Evolutionary conservation across 208 protist species (phyloP), one percentile per base, ranked within the genome.

Genomic region (Leishmania tropica): DNA sequence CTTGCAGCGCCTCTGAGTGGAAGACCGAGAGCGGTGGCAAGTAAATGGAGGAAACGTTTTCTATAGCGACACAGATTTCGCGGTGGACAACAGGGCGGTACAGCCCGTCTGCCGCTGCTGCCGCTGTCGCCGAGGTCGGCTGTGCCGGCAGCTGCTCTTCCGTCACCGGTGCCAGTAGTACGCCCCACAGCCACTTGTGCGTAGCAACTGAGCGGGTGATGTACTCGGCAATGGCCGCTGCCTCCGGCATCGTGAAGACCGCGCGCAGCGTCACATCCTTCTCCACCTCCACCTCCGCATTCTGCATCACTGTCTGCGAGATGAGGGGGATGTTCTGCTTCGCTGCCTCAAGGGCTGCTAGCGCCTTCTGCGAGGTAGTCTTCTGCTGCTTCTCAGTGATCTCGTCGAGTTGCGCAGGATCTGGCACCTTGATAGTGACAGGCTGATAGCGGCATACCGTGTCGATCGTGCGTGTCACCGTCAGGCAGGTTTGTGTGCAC

Each of bases 181-280:
- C 65, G 19, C 67, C 81, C 84, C 93, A 93, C 75, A 97, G 87
- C 19, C 87, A 81, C 83, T 90, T 94, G 76, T 97, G 94, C 74
- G 60, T 85, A n/a, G 92, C 75, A 2, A 85, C 82, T 7, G 92
- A 92, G n/a, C 79, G 71, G 24, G 87, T 90, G 53, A 97, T 81
- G 74, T 88, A 94, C 45, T 93, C 85, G 31, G 94, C 85, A 51
- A 96, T 80, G 0, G 77, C 58, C 48, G 89, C 88, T 28, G 87
- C 89, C 83, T 95, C 92, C 7, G 80, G 68, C 48, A 90, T 75
- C 28, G 87, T 88, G 77, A 95, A 94, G 79, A 93, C 85, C n/a
- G 91, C 85, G 24, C 88, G 88, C 67, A 94, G 83, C 67, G 64
- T 77, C n/a, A 94, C 84, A 40, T 94, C 89, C 42, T 28, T 37